A percentile compares a stretch with the other conserved stretches of the same genome.
Evolutionary conservation across 73 alveolate species (phyloP).

Genomic region (Symbiodinium natans): DNA sequence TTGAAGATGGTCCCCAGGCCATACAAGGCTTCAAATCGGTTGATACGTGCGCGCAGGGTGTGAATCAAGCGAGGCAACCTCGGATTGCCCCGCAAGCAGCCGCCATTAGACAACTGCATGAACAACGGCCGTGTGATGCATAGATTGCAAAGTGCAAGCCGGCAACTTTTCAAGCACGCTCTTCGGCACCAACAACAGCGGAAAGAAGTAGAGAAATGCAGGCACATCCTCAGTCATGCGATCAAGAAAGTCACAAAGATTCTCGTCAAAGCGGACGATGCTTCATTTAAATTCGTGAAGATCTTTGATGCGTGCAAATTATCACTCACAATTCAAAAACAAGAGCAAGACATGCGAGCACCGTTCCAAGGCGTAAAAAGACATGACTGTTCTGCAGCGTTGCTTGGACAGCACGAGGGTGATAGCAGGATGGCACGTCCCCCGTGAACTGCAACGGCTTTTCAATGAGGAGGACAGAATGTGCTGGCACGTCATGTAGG

Average conservation of each 20-base stretch:
- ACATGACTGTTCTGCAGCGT: background rate
- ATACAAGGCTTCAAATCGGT: background rate
- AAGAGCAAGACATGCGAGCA: background rate
- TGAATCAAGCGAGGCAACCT: conserved; percentile 3
- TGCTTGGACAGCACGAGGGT: background rate
- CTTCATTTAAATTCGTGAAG: too few species aligned
- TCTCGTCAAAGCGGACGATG: too few species aligned
- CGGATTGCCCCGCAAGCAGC: background rate
- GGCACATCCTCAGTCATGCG: background rate
- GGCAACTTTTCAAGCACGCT: background rate
- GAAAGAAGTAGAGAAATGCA: background rate
- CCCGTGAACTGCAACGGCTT: background rate
- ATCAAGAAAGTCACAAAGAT: too few species aligned
- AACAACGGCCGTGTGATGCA: background rate
- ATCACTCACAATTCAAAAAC: background rate
- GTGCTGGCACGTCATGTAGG: background rate
- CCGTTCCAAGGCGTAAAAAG: background rate
- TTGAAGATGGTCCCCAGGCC: conserved; percentile 25
- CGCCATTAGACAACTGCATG: too few species aligned
- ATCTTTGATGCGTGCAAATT: too few species aligned
- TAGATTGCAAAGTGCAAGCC: background rate
- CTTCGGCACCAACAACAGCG: background rate
- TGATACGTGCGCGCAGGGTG: background rate
- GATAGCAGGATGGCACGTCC: background rate
- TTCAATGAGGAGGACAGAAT: conserved; percentile 13